Evolutionary conservation across 2,329 filamentous ascomycete species (phyloP).

Genomic region (Monilinia aucupariae): DNA sequence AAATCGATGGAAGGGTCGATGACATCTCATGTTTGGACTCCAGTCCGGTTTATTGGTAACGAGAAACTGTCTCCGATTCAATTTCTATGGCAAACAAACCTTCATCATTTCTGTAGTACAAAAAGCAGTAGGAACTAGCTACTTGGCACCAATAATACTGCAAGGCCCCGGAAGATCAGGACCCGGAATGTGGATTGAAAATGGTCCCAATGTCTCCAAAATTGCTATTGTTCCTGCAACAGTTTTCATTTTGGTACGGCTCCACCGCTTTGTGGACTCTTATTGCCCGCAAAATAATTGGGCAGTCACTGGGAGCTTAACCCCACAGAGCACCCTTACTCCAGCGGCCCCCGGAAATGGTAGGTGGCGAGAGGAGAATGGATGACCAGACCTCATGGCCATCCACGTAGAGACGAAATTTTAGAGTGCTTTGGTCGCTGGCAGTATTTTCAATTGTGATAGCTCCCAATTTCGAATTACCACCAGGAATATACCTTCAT

Average conservation of each 20-base stretch:
- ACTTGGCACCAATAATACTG: neutral
- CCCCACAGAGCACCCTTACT: conserved; percentile 34
- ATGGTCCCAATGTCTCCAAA: neutral
- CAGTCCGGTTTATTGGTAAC: neutral
- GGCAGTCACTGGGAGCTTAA: conserved; percentile 13
- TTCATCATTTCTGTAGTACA: neutral
- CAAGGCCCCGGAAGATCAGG: neutral
- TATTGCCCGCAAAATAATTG: neutral
- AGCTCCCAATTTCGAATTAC: conserved; percentile 83
- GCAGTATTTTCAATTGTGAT: conserved; percentile 69
- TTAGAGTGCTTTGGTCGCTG: conserved; percentile 65
- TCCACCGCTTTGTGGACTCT: neutral
- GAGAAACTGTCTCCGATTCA: neutral
- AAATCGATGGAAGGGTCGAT: neutral
- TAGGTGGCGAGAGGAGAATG: conserved; percentile 45
- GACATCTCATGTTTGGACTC: no score
- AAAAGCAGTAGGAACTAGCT: neutral
- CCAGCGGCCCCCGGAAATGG: conserved; percentile 26
- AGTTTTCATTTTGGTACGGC: neutral
- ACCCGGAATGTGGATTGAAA: neutral
- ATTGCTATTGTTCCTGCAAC: neutral
- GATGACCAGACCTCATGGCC: conserved; percentile 73
- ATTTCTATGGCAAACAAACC: neutral
- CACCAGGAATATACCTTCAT: conserved; percentile 67
- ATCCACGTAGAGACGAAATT: conserved; percentile 78